A percentile compares a stretch with the other conserved stretches of the same genome.
phyloP scores from a whole-genome alignment of 2,329 filamentous ascomycete genomes.

The Scedosporium aurantiacum region DNA sequence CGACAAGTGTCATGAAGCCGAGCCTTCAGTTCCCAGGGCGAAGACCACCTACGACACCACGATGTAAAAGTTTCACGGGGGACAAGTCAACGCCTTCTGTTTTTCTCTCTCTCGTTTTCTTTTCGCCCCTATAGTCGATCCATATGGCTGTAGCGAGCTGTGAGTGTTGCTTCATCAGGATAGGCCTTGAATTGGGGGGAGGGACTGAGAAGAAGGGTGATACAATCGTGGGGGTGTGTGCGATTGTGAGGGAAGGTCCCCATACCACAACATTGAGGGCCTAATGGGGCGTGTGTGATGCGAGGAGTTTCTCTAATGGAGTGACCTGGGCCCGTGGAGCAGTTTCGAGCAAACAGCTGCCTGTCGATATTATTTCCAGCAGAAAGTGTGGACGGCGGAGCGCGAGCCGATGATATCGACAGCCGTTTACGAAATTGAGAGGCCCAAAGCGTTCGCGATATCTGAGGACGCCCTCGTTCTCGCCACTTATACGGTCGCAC shows the following conservation, averaged over 20 bases:
- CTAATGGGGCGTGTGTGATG: neutral
- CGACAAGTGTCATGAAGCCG: no score
- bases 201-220: neutral
- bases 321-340: neutral
- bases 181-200: neutral
- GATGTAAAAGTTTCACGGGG: neutral
- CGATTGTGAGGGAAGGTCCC: neutral
- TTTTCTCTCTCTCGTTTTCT: neutral
- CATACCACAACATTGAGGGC: neutral
- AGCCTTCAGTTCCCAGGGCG: neutral
- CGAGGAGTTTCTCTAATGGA: neutral
- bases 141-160: neutral
- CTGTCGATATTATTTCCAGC: neutral
- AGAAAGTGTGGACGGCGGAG: neutral
- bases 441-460: neutral
- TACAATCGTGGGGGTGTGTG: neutral
- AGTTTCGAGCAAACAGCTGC: neutral
- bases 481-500: neutral
- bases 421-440: neutral
- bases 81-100: neutral
- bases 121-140: no score
- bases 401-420: neutral
- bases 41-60: neutral
- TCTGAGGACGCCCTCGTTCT: neutral
- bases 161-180: neutral